Evolutionary conservation across 176 grass and related monocot genomes (phyloP), one percentile per base, ranked within the genome.

Genomic region (Avena atlantica): DNA sequence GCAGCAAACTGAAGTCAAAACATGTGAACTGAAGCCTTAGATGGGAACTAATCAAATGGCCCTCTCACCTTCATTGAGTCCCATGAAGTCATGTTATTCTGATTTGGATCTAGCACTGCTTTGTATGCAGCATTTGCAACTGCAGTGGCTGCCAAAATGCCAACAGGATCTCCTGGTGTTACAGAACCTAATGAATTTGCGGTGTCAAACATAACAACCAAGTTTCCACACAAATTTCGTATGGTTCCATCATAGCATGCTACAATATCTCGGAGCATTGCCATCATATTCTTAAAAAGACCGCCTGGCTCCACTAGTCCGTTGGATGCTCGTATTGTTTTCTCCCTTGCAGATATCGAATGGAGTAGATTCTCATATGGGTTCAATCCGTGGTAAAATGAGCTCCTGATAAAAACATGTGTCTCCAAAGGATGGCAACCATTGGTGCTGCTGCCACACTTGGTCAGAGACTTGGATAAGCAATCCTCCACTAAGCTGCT

Each of bases 231-330:
- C 0, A 49, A 75, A 73, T 84, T 90, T 88, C 93, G 88, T 74
- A 92, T 69, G 65, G 78, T 92, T 65, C 87, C 90, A 72, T 94
- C 93, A 37, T 94, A 94, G 82, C 90, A 94, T 66, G 87, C 72
- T 34, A 83, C 25, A 12, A 92, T 88, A 92, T 94, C 93, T 44
- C 93, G 87, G 17, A 94, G 87, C 74, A 90, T 88, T 72, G 90
- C 87, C 93, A 94, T 94, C 82, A 94, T 83, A 53, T 92, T 90
- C 77, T 94, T 94, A 73, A 92, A 92, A 47, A 92, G 90, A 53
- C 16, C 82, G 6, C 90, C 90, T 45, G 93, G 68, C 82, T 94
- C 93, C 5, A 66, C 91, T 53, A 94, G 85, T 31, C 85, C 90
- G 86, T 81, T 90, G 53, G 93, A 90, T 31, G 87, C 68, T 0